These are phyloP conservation scores for Alloascoidea hylecoeti DNA, from an alignment of 805 yeast species.

Conservation along the genomic window DNA sequence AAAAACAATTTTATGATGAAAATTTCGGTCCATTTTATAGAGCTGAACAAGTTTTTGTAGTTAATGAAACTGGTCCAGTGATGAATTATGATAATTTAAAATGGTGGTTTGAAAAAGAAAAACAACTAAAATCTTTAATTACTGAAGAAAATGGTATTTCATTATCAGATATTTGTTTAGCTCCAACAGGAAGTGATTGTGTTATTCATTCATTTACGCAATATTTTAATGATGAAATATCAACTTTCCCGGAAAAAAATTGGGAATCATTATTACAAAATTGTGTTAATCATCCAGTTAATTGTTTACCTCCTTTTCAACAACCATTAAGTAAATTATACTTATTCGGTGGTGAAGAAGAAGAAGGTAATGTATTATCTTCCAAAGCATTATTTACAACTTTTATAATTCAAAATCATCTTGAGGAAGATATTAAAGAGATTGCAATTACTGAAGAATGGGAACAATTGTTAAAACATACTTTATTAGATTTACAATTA, in stretches of 20 bases:
- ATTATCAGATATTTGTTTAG: conserved; percentile 64
- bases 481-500: conserved; percentile 26
- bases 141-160: conserved; percentile 14
- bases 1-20: conserved; percentile 58
- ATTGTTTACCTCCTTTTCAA: conserved; percentile 79
- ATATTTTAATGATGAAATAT: conserved; percentile 59
- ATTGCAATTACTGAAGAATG: conserved; percentile 31
- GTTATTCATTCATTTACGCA: conserved; percentile 82
- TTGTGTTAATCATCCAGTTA: conserved; percentile 76
- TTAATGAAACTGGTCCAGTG: conserved; percentile 55
- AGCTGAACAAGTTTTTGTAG: conserved; percentile 69
- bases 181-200: conserved; percentile 70
- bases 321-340: conserved; percentile 72
- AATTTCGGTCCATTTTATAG: conserved; percentile 89
- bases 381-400: conserved; percentile 72
- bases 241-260: conserved; percentile 27
- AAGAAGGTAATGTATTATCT: conserved; percentile 28
- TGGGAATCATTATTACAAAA: conserved; percentile 43
- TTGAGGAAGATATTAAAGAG: conserved; percentile 21
- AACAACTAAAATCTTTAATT: conserved; percentile 25
- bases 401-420: conserved; percentile 42
- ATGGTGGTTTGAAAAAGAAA: conserved; percentile 88
- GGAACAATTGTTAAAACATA: conserved; percentile 56
- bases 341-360: conserved; percentile 49
- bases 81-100: conserved; percentile 52